phyloP scores from a whole-genome alignment of 176 grass and related monocot genomes.

The Phragmites australis region DNA sequence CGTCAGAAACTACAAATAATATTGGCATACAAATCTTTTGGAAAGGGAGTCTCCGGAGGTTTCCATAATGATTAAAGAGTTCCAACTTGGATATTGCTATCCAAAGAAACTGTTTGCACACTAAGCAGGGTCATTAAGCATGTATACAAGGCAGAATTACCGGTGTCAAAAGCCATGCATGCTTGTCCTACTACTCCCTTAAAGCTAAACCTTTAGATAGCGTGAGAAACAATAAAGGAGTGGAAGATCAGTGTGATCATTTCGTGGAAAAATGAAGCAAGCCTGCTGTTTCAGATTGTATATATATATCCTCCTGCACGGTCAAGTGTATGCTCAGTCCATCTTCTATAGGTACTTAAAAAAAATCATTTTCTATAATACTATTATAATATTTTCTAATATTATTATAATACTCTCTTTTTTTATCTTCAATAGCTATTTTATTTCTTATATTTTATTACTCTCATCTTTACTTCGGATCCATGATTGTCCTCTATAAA shows the following conservation, averaged over 20 bases:
- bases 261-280: background rate
- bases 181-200: conserved; percentile 6
- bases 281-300: background rate
- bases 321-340: background rate
- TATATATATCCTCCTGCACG: background rate
- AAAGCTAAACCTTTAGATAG: background rate
- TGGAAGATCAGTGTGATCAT: conserved; percentile 22
- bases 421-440: no score
- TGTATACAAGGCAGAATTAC: background rate
- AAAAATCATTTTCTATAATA: no score
- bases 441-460: no score
- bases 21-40: conserved; percentile 26
- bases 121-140: background rate
- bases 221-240: background rate
- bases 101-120: background rate
- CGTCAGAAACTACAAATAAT: conserved; percentile 20
- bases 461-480: no score
- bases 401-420: no score
- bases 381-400: no score
- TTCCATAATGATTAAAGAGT: conserved; percentile 12
- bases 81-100: conserved; percentile 8
- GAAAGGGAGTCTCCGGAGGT: background rate
- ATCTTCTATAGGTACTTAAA: no score
- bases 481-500: no score
- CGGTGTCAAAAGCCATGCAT: conserved; percentile 13